Base-by-base conservation (phyloP, 2,329 filamentous ascomycete genomes). In the Fusarium secorum region DNA sequence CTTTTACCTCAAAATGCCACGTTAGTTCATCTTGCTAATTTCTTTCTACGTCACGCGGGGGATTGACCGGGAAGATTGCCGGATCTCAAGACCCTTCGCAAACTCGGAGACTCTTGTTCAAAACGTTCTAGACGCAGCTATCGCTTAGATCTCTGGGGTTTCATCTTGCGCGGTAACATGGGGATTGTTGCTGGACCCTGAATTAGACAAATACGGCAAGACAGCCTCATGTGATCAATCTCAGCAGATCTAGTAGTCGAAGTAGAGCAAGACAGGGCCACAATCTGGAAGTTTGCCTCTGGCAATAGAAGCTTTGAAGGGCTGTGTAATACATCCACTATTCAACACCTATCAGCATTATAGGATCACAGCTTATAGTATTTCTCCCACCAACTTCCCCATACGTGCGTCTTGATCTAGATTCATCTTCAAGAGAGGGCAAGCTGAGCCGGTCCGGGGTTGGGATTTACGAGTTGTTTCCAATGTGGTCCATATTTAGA, bases 41-140 rank as follows among this genome's bases (percentile, higher is more conserved):
- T 59, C 51, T 39, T 66, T 66, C 59, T 66, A 75, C 67, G 69
- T 75, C 66, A 75, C 73, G 73, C 66, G 73, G 66, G 62, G 32
- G 49, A 66, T 58, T 55, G 42, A 39, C 69, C 69, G 53, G 65
- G 49, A 57, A 45, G 35, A 18, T 36, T 60, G 11, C 60, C 54
- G 52, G 67, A 26, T 52, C 46, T 44, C 36, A 35, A 38, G n/a
- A 18, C 33, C 46, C 22, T 52, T 28, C 14, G 32, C 41, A 39
- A 41, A 46, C 49, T 66, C 67, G 60, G 66, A 38, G 55, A 59
- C 57, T 65, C 60, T 64, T 63, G 55, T 69, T 70, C 51, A 46
- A 57, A 53, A 64, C 28, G 59, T 64, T 58, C 58, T 30, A 62
- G 60, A 62, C 48, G 52, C 38, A 26, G 64, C 22, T 32, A 38